These are phyloP conservation scores for Cercophora samala DNA, from an alignment of 495 filamentous ascomycete species.

Conservation along the genomic window DNA sequence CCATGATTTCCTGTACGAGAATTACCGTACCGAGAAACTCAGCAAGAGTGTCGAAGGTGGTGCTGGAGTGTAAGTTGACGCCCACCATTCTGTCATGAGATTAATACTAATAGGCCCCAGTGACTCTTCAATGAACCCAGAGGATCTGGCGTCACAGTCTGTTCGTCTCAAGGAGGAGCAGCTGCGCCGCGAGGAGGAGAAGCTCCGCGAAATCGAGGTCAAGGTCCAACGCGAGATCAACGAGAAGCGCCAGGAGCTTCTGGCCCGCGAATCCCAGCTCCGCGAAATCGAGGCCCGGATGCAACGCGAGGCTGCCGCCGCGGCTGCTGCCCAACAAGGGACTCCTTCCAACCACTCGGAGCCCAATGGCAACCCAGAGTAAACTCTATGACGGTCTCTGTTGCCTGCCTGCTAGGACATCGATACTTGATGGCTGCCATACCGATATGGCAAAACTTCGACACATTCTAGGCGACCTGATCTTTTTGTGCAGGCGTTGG, in stretches of 20 bases:
- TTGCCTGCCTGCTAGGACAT: background rate
- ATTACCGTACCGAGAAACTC: conserved; percentile 99
- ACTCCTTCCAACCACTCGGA: conserved; percentile 39
- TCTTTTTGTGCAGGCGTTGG: conserved; percentile 39
- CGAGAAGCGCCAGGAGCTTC: conserved; percentile 97
- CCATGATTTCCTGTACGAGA: conserved; percentile 99
- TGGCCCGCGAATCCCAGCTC: conserved; percentile 96
- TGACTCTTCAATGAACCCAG: conserved; percentile 94
- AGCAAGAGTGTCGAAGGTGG: conserved; percentile 98
- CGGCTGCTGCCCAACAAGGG: conserved; percentile 29
- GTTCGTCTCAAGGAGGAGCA: conserved; percentile 99
- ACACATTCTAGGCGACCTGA: conserved; percentile 23
- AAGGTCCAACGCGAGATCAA: conserved; percentile 99
- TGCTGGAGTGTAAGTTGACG: conserved; percentile 69
- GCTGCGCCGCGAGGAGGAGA: conserved; percentile 97
- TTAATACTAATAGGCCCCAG: conserved; percentile 39
- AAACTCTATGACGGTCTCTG: conserved; percentile 31
- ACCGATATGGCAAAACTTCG: conserved; percentile 24
- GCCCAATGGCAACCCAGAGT: conserved; percentile 45
- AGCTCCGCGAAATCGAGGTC: conserved; percentile 96
- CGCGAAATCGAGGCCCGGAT: conserved; percentile 78
- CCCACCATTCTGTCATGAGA: background rate
- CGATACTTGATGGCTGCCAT: conserved; percentile 18
- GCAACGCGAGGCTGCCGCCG: conserved; percentile 52
- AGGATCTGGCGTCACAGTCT: conserved; percentile 92